Conservation (phyloP, 306 rosid genomes). For the Rosa rugosa region DNA sequence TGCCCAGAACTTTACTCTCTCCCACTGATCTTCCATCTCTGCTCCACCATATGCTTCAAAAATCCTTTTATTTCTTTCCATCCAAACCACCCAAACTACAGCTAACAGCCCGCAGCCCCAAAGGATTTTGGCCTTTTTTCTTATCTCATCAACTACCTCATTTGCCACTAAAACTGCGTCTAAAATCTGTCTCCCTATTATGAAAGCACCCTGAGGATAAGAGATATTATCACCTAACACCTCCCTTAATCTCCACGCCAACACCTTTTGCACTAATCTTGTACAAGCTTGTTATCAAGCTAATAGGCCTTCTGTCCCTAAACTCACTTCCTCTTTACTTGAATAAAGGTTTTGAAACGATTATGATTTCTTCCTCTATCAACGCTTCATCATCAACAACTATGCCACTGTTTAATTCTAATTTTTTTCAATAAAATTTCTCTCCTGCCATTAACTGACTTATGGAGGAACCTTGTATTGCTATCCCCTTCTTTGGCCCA, state of each 20-base stretch:
- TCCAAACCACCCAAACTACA: not conserved
- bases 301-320: not conserved
- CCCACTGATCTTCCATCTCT: not conserved
- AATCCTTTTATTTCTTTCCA: not conserved
- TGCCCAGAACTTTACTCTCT: not conserved
- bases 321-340: not conserved
- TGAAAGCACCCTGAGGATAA: not conserved
- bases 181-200: not conserved
- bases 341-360: not conserved
- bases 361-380: not conserved
- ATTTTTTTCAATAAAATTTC: not conserved
- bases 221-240: not conserved
- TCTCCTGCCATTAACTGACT: not conserved
- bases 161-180: not conserved
- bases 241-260: not conserved
- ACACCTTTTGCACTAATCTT: not conserved
- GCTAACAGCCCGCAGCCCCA: not conserved
- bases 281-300: not conserved
- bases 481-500: not conserved
- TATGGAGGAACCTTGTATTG: not conserved
- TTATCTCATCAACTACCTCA: not conserved
- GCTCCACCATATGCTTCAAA: not conserved
- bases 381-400: not conserved
- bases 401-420: not conserved
- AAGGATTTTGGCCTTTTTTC: not conserved